Evolutionary conservation across 176 grass and related monocot genomes (phyloP).

Genomic region (Pontederia crassipes): DNA sequence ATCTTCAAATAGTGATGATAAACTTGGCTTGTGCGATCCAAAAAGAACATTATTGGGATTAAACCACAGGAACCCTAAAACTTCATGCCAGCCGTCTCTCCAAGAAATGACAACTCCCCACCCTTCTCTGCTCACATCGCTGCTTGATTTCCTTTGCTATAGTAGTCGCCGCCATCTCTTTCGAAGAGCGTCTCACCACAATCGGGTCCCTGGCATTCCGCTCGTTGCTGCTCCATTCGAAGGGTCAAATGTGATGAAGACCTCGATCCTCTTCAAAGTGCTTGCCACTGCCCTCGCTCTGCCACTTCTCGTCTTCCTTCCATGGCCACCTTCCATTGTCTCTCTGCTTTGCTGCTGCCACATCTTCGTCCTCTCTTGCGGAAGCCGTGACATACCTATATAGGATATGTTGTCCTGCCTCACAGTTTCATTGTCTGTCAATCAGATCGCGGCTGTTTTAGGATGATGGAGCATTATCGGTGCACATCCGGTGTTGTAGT

Average conservation of each 20-base stretch:
- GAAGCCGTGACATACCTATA: neutral
- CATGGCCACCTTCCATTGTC: slow-evolving; percentile 5
- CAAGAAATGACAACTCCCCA: too few species aligned
- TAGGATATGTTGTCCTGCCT: neutral
- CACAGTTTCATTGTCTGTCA: neutral
- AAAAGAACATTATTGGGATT: too few species aligned
- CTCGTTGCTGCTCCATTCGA: neutral
- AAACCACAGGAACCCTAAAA: too few species aligned
- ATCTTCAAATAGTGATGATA: too few species aligned
- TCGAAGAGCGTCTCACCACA: too few species aligned
- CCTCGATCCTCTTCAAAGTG: neutral
- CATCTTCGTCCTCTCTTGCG: neutral
- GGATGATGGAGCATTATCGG: neutral
- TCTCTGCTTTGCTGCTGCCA: neutral
- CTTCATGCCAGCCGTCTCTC: too few species aligned
- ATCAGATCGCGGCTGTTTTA: neutral
- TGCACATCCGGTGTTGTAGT: neutral
- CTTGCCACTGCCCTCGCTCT: neutral
- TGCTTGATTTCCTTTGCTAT: too few species aligned
- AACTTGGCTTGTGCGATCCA: too few species aligned
- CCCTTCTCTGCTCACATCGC: too few species aligned
- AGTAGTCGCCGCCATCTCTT: too few species aligned
- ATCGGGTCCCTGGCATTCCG: neutral
- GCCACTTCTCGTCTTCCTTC: neutral
- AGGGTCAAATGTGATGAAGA: neutral